Evolutionary conservation across 2,329 filamentous ascomycete species (phyloP).

Genomic region (Amylocarpus encephaloides): DNA sequence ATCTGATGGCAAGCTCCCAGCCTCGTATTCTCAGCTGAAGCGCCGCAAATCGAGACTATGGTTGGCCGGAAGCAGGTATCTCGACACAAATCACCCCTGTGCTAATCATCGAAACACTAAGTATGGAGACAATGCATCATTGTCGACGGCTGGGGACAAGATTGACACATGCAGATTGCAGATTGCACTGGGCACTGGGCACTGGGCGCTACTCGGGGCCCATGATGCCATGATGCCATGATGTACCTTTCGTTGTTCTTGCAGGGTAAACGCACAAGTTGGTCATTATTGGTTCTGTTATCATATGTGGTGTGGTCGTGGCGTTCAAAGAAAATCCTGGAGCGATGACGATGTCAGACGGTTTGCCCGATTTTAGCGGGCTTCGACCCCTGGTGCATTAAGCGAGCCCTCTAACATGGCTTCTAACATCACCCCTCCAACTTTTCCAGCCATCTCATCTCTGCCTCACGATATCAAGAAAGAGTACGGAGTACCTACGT

Average conservation of each 20-base stretch:
- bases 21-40: not conserved
- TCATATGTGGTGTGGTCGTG: not conserved
- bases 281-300: not conserved
- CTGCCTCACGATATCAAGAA: too few relatives aligned
- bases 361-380: not conserved
- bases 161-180: not conserved
- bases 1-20: not conserved
- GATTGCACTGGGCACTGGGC: not conserved
- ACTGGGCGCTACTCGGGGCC: not conserved
- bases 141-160: not conserved
- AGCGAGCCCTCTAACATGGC: too few relatives aligned
- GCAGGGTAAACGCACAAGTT: not conserved
- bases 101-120: not conserved
- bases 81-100: not conserved
- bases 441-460: too few relatives aligned
- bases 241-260: not conserved
- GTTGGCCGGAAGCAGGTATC: not conserved
- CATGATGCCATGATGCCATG: not conserved
- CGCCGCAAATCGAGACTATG: not conserved
- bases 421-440: too few relatives aligned
- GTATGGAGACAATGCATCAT: not conserved
- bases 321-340: not conserved
- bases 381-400: not conserved
- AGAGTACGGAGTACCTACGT: too few relatives aligned
- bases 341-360: not conserved